Evolutionary conservation across 768 basidiomycete species (phyloP).

Genomic region (Leccinellum luteum): DNA sequence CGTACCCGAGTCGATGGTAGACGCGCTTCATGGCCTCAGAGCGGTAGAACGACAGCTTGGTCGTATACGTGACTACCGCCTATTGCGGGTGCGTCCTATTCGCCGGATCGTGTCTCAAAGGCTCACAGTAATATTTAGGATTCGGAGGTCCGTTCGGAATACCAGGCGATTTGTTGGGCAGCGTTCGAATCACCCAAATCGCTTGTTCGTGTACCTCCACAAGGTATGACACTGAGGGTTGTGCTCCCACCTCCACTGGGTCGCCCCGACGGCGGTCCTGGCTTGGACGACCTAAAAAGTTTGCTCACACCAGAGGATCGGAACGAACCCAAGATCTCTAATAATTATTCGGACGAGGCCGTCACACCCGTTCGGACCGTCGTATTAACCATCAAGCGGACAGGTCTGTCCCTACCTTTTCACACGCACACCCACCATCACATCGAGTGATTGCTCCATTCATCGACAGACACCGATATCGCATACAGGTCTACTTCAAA

Average conservation of each 20-base stretch:
- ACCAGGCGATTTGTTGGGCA: conserved; percentile 42
- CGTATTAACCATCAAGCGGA: conserved; percentile 19
- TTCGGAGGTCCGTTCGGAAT: conserved; percentile 41
- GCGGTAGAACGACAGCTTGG: conserved; percentile 57
- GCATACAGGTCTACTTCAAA: conserved; percentile 20
- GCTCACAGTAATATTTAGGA: conserved; percentile 37
- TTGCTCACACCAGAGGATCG: conserved; percentile 25
- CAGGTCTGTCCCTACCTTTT: conserved; percentile 20
- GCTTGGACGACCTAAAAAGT: conserved; percentile 30
- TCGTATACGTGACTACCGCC: conserved; percentile 41
- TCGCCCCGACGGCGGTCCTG: conserved; percentile 31
- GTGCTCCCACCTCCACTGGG: conserved; percentile 22
- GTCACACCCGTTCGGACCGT: conserved; percentile 9
- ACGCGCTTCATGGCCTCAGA: conserved; percentile 51
- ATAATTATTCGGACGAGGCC: conserved; percentile 2
- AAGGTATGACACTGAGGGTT: conserved; percentile 33
- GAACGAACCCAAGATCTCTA: neutral
- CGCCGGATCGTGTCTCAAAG: neutral
- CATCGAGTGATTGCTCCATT: neutral
- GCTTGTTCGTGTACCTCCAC: conserved; percentile 32
- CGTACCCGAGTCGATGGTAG: conserved; percentile 43
- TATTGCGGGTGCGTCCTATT: conserved; percentile 39
- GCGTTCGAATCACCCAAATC: conserved; percentile 47
- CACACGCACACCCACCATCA: neutral
- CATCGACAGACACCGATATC: conserved; percentile 14